Evolutionary conservation across 768 basidiomycete genomes (phyloP).

Genomic region (Naganishia randhawae): DNA sequence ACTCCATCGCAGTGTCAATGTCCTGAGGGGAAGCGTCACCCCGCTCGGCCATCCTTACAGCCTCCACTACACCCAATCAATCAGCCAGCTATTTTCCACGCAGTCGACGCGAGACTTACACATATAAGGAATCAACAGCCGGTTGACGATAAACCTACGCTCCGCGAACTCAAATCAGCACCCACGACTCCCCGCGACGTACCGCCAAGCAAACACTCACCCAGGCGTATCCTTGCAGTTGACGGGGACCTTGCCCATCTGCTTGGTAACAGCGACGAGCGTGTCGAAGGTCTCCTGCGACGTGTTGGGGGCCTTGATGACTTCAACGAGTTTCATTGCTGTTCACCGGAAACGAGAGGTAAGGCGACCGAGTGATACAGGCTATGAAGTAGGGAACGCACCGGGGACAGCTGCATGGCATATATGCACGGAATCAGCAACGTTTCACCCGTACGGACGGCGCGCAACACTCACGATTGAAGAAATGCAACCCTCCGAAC

Average conservation of each 20-base stretch:
- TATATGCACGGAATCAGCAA: background rate
- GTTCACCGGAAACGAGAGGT: too few relatives aligned
- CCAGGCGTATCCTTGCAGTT: conserved; percentile 54
- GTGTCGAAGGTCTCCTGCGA: conserved; percentile 47
- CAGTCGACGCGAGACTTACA: conserved; percentile 35
- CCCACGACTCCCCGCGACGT: background rate
- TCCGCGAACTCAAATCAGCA: background rate
- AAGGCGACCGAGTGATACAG: background rate
- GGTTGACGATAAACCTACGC: conserved; percentile 53
- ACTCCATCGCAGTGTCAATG: conserved; percentile 55
- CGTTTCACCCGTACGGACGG: background rate
- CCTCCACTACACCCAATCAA: conserved; percentile 44
- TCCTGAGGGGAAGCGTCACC: conserved; percentile 53
- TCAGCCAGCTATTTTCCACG: background rate
- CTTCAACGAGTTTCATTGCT: conserved; percentile 54
- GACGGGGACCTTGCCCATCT: conserved; percentile 53
- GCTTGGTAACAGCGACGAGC: conserved; percentile 48
- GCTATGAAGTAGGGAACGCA: conserved; percentile 4
- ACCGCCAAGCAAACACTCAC: conserved; percentile 23
- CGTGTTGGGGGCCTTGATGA: conserved; percentile 51
- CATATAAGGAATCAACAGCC: conserved; percentile 53
- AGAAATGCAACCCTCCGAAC: conserved; percentile 54
- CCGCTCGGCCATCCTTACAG: conserved; percentile 53
- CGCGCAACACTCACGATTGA: conserved; percentile 48
- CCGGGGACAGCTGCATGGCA: conserved; percentile 32